Percentiles rank a stretch among this genome's conserved stretches.
Evolutionary conservation across 2,329 filamentous ascomycete genomes (phyloP).

Genomic region (Aspergillus piperis): DNA sequence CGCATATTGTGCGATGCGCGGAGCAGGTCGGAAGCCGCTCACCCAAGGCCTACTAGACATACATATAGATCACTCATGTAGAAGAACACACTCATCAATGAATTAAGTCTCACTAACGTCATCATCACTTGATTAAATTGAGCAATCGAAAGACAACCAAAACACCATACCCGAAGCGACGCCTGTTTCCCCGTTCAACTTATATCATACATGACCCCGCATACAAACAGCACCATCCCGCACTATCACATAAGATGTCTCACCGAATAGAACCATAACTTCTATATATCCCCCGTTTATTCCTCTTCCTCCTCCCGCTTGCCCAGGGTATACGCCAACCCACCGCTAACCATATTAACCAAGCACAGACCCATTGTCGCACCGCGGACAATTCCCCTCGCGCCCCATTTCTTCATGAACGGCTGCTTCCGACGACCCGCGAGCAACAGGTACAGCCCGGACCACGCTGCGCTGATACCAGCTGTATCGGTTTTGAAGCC

Average conservation of each 20-base stretch:
- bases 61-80: neutral
- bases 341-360: conserved; percentile 49
- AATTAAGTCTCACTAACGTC: no score
- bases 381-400: conserved; percentile 48
- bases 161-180: conserved; percentile 11
- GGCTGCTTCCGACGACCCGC: conserved; percentile 58
- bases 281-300: conserved; percentile 4
- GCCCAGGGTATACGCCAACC: conserved; percentile 49
- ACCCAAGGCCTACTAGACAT: neutral
- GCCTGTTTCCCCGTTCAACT: conserved; percentile 6
- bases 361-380: conserved; percentile 49
- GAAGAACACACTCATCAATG: neutral
- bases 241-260: no score
- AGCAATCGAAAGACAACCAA: neutral
- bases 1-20: neutral
- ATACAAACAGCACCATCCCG: neutral
- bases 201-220: neutral
- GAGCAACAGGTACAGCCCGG: conserved; percentile 64
- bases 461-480: conserved; percentile 66
- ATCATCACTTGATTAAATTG: no score
- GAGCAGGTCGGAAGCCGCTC: neutral
- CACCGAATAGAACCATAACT: neutral
- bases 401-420: conserved; percentile 48
- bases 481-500: conserved; percentile 65
- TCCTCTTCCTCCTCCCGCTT: conserved; percentile 43